Conservation (phyloP, 2,329 filamentous ascomycete species). For the Fusarium setosum region DNA sequence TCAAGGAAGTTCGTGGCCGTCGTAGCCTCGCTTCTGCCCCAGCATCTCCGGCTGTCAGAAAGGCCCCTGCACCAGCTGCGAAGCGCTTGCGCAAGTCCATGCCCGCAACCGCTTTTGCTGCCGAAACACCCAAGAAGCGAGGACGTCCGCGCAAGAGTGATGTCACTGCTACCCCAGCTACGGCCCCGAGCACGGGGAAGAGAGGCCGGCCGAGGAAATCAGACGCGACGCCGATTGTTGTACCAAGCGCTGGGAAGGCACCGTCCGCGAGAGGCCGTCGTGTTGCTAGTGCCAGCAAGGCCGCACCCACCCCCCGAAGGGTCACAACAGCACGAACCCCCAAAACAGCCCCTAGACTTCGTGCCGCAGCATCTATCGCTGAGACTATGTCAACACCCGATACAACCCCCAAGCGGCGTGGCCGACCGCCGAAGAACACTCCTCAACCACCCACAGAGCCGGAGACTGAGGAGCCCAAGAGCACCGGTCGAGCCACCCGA, state of each 20-base stretch:
- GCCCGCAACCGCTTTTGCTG: slow-evolving; percentile 24
- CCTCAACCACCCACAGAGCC: slow-evolving; percentile 10
- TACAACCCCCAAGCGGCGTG: slow-evolving; percentile 37
- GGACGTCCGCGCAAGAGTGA: slow-evolving; percentile 41
- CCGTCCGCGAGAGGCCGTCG: slow-evolving; percentile 21
- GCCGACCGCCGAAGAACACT: slow-evolving; percentile 35
- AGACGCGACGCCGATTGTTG: slow-evolving; percentile 12
- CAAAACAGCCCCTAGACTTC: slow-evolving; percentile 21
- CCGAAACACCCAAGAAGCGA: slow-evolving; percentile 36
- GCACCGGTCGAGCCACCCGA: neutral
- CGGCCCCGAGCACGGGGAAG: slow-evolving; percentile 23
- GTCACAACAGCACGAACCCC: slow-evolving; percentile 7
- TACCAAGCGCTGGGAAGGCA: slow-evolving; percentile 17
- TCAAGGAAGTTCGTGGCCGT: slow-evolving; percentile 18
- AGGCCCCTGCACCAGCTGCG: slow-evolving; percentile 13
- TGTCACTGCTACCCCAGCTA: slow-evolving; percentile 24
- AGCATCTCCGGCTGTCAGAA: slow-evolving; percentile 21
- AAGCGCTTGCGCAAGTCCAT: slow-evolving; percentile 38
- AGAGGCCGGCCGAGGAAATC: slow-evolving; percentile 40
- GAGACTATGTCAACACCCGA: slow-evolving; percentile 9
- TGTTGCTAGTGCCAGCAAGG: slow-evolving; percentile 26
- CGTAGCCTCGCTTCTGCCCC: slow-evolving; percentile 27
- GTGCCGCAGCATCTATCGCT: slow-evolving; percentile 1
- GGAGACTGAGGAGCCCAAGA: slow-evolving; percentile 4
- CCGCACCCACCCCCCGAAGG: slow-evolving; percentile 12